Base-by-base conservation (phyloP, 75 land plant species). In the Isoetes taiwanensis region DNA sequence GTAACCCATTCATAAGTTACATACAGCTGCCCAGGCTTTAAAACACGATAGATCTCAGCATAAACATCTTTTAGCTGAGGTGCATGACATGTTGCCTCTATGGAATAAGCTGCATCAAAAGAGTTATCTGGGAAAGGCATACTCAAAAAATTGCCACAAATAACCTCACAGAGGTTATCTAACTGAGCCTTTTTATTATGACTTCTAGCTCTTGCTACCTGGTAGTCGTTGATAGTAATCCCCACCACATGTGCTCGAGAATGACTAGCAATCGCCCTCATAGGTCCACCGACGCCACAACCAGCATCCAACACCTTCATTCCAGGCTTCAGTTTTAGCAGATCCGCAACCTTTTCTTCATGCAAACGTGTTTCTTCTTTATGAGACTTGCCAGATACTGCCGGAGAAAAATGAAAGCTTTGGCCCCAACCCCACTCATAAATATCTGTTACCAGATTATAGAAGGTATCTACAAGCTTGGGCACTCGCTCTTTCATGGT, bases 361-460 rank as follows among this genome's bases (percentile, higher is more conserved):
- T 90, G 96, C 67, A 80, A 34, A 56, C 78, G 64, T 41, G 91
- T 90, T 71, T 77, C 81, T 17, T 85, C 91, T 11, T 65, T 68
- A 71, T 90, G 79, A 30, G 83, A 75, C 55, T 74, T 68, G 24
- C 83, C 86, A 1, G 74, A 75, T 28, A 82, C 2, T 38, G 83
- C 69, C 2, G 91, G 96, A 29, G 96, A 81, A 76, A 90, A 90
- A 57, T 90, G 96, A 77, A 90, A 85, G 73, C 82, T 78, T 71
- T 90, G 91, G 20, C 96, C 96, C 96, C 96, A 90, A 0, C 96
- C 96, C 96, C 96, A 90, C 66, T 90, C 96, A 66, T 85, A 85
- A 59, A 89, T 89, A 67, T 89, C 96, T 16, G 96, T 89, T 29
- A 89, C 90, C 9, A 89, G 80, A 60, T 89, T 85, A 73, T 89